Conservation (phyloP, 371 early-diverging fungal genomes). For the Syncephalastrum racemosum region DNA sequence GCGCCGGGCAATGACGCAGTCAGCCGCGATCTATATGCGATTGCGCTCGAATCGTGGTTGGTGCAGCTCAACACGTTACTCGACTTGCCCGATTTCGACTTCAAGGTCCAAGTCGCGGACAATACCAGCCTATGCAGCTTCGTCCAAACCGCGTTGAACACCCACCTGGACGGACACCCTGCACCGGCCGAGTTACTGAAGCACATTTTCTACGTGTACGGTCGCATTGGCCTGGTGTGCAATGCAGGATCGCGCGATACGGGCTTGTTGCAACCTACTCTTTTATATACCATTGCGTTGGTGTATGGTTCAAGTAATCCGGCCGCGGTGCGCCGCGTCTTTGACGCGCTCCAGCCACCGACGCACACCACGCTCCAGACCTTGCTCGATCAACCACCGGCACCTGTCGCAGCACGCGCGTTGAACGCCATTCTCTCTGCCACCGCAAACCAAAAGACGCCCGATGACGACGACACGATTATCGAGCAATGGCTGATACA, state of each 20-base stretch:
- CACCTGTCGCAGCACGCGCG: too few relatives aligned
- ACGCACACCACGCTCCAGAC: too few relatives aligned
- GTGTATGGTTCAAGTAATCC: conserved; percentile 13
- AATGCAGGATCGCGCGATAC: not conserved
- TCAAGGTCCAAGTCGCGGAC: conserved; percentile 7
- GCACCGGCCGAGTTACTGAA: conserved; percentile 11
- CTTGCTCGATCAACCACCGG: too few relatives aligned
- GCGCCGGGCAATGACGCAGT: conserved; percentile 9
- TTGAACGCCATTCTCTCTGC: too few relatives aligned
- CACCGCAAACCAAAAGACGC: too few relatives aligned
- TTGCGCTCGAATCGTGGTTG: conserved; percentile 16
- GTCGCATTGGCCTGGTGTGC: conserved; percentile 9
- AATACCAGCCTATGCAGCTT: conserved; percentile 14
- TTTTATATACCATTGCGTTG: conserved; percentile 12
- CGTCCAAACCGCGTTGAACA: conserved; percentile 3
- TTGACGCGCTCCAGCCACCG: not conserved
- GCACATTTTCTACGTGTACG: conserved; percentile 16
- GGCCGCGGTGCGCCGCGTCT: conserved; percentile 9
- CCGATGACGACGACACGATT: too few relatives aligned
- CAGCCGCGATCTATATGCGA: conserved; percentile 11
- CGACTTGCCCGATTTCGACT: conserved; percentile 12
- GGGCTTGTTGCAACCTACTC: conserved; percentile 6
- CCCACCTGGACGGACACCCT: conserved; percentile 9
- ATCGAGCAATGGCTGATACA: too few relatives aligned
- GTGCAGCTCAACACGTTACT: conserved; percentile 10